phyloP scores from a whole-genome alignment of 1,139 yeast species.

The Blastobotrys raffinosifermentans region DNA sequence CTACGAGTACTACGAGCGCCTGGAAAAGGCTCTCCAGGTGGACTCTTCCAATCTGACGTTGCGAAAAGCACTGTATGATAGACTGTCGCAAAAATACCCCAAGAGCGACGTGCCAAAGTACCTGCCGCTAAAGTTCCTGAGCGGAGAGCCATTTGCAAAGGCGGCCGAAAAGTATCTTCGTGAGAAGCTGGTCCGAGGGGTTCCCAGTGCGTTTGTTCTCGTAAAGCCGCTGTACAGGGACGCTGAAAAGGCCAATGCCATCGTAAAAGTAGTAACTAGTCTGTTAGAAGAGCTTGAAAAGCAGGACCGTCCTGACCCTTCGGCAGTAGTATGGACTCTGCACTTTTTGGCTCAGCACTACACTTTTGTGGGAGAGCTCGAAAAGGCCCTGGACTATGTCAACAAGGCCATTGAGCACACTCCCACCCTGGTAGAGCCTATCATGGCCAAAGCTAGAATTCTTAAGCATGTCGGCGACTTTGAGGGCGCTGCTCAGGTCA shows the following conservation, averaged over 20 bases:
- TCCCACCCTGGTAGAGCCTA: slow-evolving; percentile 68
- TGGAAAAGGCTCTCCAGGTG: slow-evolving; percentile 56
- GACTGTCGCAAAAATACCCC: slow-evolving; percentile 67
- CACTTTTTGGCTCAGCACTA: slow-evolving; percentile 81
- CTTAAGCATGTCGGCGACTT: slow-evolving; percentile 64
- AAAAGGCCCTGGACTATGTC: slow-evolving; percentile 49
- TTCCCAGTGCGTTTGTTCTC: slow-evolving; percentile 85
- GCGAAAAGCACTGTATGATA: slow-evolving; percentile 46
- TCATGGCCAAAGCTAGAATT: slow-evolving; percentile 74
- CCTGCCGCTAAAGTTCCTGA: slow-evolving; percentile 69
- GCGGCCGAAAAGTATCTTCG: slow-evolving; percentile 49
- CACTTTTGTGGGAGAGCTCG: slow-evolving; percentile 47
- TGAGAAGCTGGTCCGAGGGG: slow-evolving; percentile 66
- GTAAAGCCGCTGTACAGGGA: slow-evolving; percentile 72
- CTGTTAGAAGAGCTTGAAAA: slow-evolving; percentile 33
- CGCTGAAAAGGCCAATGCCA: slow-evolving; percentile 40
- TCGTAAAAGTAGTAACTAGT: slow-evolving; percentile 50
- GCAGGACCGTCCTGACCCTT: slow-evolving; percentile 37
- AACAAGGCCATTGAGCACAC: slow-evolving; percentile 66
- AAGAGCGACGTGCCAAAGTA: slow-evolving; percentile 74
- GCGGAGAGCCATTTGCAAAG: slow-evolving; percentile 47
- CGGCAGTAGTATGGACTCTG: slow-evolving; percentile 64
- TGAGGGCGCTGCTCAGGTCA: slow-evolving; percentile 53
- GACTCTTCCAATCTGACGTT: slow-evolving; percentile 26
- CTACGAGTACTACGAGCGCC: slow-evolving; percentile 52